Base-by-base conservation (phyloP, 352 stramenopile genomes). In the Phytophthora agathidicida region DNA sequence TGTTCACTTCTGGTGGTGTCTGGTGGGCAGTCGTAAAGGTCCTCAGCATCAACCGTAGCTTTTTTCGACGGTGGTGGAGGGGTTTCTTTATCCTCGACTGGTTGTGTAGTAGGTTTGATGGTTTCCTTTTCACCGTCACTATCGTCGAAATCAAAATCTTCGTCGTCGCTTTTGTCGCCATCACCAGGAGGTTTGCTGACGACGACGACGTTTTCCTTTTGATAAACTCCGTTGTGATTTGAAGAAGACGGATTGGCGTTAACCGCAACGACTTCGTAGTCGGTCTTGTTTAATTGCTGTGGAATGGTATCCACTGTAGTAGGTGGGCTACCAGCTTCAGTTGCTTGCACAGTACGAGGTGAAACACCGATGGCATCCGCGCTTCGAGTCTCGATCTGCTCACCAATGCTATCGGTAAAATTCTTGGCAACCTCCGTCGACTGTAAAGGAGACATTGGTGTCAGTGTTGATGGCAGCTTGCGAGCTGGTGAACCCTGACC, bases 141-240 rank as follows among this genome's bases (percentile, higher is more conserved):
- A 10, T 65, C 58, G 10, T 69, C 64, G 10, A 66, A 65, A 54
- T 69, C 54, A 5, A 69, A 69, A 8, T 60, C 51, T 23, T 68
- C 52, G 4, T 46, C 43, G 8, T 68, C 58, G 26, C 58, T 68
- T 30, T 61, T 17, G 14, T 33, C 37, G 9, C 48, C 42, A 44
- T 11, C 37, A 42, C 5, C 3, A n/a, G 11, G 24, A 39, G n/a
- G 13, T 17, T 49, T 44, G 9, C 10, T 48, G 6, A 3, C 17
- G 3, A 20, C 20, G 7, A 13, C 27, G 30, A 13, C 38, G 13
- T 17, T 35, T 45, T 47, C 32, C 10, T 38, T 44, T 45, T 37
- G 23, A 32, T 5, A 36, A 5, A 22, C 6, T 41, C 50, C 23
- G 20, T 52, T 32, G 16, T 50, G 14, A 17, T 26, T 20, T 16